Evolutionary conservation across 2,329 filamentous ascomycete genomes (phyloP).

Genomic region (Gyromitra esculenta): DNA sequence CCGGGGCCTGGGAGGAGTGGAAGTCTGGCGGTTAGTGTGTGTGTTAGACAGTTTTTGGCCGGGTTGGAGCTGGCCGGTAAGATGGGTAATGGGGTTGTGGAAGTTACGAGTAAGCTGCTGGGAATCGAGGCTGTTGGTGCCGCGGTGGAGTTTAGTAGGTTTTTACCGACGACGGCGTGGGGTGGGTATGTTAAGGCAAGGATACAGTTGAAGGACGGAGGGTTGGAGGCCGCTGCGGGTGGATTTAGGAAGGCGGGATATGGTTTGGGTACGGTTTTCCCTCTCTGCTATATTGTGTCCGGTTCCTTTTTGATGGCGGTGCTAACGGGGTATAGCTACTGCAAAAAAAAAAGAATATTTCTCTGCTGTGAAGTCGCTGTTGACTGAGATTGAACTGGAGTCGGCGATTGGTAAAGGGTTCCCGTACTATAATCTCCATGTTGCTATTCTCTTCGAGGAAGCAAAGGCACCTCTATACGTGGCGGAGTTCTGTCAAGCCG

Average conservation of each 20-base stretch:
- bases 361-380: constrained; percentile 66
- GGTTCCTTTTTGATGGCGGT: not conserved
- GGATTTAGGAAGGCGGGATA: constrained; percentile 85
- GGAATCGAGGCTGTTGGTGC: constrained; percentile 62
- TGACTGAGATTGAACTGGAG: constrained; percentile 78
- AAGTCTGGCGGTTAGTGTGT: constrained; percentile 58
- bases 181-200: constrained; percentile 83
- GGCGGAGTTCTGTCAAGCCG: constrained; percentile 81
- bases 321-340: constrained; percentile 43
- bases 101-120: constrained; percentile 62
- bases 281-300: not conserved
- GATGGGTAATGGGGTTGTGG: constrained; percentile 60
- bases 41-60: constrained; percentile 60
- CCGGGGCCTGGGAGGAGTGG: constrained; percentile 66
- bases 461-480: constrained; percentile 81
- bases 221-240: constrained; percentile 76
- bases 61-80: constrained; percentile 53
- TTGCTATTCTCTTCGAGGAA: constrained; percentile 82
- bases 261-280: constrained; percentile 74
- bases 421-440: constrained; percentile 85
- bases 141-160: constrained; percentile 73
- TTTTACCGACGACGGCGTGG: constrained; percentile 70
- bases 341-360: constrained; percentile 61
- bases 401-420: constrained; percentile 75
- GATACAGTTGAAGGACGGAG: constrained; percentile 76